A percentile compares a stretch with the other conserved stretches of the same genome.
Conservation (phyloP, 2,329 filamentous ascomycete species). For the Paramyrothecium sp. region DNA sequence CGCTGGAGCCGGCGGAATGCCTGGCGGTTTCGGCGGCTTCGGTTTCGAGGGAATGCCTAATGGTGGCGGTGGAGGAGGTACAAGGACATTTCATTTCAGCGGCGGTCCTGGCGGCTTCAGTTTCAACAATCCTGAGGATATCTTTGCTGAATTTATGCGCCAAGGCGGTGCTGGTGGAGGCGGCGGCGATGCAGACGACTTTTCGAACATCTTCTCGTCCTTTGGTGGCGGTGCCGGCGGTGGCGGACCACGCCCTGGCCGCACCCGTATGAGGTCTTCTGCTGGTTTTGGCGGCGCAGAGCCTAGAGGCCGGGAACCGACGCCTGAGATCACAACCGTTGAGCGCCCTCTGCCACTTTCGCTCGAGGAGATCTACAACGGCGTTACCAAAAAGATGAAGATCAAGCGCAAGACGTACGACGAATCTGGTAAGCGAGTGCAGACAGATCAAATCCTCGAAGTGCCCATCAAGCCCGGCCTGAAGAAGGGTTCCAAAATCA, state of each 20-base stretch:
- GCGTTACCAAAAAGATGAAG: constrained; percentile 94
- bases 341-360: constrained; percentile 79
- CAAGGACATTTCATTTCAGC: constrained; percentile 65
- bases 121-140: constrained; percentile 80
- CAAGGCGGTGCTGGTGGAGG: constrained; percentile 40
- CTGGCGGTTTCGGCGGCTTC: constrained; percentile 51
- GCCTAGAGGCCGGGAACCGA: constrained; percentile 34
- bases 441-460: constrained; percentile 86
- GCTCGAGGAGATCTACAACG: constrained; percentile 85
- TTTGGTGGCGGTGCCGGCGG: constrained; percentile 41
- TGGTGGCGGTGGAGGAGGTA: constrained; percentile 47
- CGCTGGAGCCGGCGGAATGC: constrained; percentile 55
- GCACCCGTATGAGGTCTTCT: constrained; percentile 37
- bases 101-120: constrained; percentile 64
- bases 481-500: constrained; percentile 97
- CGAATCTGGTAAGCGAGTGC: constrained; percentile 76
- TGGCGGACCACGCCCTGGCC: constrained; percentile 33
- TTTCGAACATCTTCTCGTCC: constrained; percentile 55
- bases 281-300: constrained; percentile 33
- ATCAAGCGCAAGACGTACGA: constrained; percentile 97
- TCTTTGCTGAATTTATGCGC: constrained; percentile 83
- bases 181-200: constrained; percentile 42
- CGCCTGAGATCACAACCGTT: constrained; percentile 86
- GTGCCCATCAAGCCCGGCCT: constrained; percentile 94
- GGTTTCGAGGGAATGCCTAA: constrained; percentile 38